Evolutionary conservation across 2,329 filamentous ascomycete genomes (phyloP).

Genomic region (Blastomyces parvus): DNA sequence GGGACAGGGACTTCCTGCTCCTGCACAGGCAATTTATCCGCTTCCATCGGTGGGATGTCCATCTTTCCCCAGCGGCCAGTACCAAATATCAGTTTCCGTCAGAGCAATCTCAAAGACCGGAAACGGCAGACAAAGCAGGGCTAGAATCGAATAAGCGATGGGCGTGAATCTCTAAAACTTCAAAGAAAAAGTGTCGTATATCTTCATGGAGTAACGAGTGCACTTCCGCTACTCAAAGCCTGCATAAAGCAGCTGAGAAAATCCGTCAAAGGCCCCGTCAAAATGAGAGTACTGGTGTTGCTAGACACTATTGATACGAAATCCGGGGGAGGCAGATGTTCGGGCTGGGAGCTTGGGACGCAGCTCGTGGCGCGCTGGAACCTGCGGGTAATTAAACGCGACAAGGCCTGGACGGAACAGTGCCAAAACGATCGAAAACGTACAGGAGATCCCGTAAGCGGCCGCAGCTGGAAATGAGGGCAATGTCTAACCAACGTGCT

Average conservation of each 20-base stretch:
- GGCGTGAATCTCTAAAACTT: background rate
- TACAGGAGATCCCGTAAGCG: background rate
- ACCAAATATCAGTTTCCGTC: background rate
- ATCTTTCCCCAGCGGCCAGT: slow-evolving; percentile 8
- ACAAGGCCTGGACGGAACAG: background rate
- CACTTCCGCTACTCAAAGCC: background rate
- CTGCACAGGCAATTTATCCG: slow-evolving; percentile 12
- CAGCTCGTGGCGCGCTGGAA: slow-evolving; percentile 3
- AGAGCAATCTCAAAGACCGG: background rate
- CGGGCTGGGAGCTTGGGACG: background rate
- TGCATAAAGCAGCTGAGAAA: background rate
- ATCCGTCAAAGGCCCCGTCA: background rate
- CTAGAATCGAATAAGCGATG: background rate
- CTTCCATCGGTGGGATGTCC: slow-evolving; percentile 13
- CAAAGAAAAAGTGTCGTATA: slow-evolving; percentile 3
- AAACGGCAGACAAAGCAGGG: background rate
- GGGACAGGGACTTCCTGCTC: slow-evolving; percentile 8
- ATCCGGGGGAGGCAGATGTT: background rate
- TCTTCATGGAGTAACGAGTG: slow-evolving; percentile 5
- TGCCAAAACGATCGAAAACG: background rate
- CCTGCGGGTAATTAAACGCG: slow-evolving; percentile 8
- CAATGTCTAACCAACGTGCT: background rate
- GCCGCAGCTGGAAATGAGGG: background rate
- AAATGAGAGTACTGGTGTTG: background rate
- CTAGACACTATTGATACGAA: background rate